Conservation (phyloP, 1,284 basidiomycete genomes). For the Papiliotrema laurentii region DNA sequence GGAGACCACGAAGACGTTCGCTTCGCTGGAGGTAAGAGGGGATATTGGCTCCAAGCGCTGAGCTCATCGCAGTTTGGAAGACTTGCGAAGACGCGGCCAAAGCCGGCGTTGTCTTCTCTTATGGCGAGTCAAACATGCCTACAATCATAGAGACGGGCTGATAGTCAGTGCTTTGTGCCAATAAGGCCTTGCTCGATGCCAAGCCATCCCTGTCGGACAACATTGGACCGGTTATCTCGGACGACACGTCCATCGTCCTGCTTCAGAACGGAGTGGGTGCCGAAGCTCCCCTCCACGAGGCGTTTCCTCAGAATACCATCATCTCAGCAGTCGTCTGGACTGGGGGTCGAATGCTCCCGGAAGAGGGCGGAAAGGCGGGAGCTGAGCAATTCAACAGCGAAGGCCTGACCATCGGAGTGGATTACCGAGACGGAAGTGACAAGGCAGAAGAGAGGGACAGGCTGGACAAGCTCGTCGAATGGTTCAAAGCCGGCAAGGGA, state of each 20-base stretch:
- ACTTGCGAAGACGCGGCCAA: constrained; percentile 40
- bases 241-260: constrained; percentile 48
- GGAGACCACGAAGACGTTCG: constrained; percentile 31
- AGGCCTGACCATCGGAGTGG: constrained; percentile 47
- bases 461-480: constrained; percentile 36
- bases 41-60: background rate
- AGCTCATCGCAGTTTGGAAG: constrained; percentile 31
- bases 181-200: constrained; percentile 47
- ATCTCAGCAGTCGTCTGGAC: constrained; percentile 52
- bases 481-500: constrained; percentile 42
- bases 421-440: constrained; percentile 25
- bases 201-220: constrained; percentile 41
- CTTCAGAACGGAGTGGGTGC: constrained; percentile 54
- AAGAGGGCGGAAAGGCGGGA: constrained; percentile 19
- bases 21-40: constrained; percentile 44
- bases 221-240: constrained; percentile 35
- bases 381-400: constrained; percentile 46
- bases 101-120: constrained; percentile 35
- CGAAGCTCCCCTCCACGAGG: constrained; percentile 49
- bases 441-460: constrained; percentile 28
- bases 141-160: background rate
- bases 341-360: constrained; percentile 40
- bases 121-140: constrained; percentile 18
- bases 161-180: constrained; percentile 42
- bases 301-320: constrained; percentile 48